Percentiles rank a stretch among this genome's conserved stretches.
Evolutionary conservation across 148 eudicot species (phyloP).

Genomic region (Chenopodium album): DNA sequence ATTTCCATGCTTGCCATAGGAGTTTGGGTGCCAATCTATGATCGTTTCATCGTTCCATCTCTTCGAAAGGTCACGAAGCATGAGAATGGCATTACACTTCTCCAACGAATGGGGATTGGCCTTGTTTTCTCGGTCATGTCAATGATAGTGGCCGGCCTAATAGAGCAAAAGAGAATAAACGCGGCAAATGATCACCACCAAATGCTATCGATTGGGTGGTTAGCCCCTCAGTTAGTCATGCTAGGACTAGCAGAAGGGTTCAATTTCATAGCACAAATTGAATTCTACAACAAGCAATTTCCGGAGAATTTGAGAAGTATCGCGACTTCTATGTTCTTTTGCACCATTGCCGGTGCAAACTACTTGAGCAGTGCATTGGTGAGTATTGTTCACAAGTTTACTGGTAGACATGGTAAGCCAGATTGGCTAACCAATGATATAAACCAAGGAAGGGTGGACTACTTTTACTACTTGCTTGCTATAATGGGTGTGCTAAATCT

Average conservation of each 20-base stretch:
- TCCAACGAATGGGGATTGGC: conserved; percentile 76
- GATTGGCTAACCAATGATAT: conserved; percentile 66
- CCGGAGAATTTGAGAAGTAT: conserved; percentile 70
- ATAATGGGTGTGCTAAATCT: conserved; percentile 53
- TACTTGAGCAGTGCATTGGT: conserved; percentile 59
- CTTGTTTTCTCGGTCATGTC: conserved; percentile 43
- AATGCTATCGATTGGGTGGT: conserved; percentile 47
- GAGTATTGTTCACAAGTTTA: conserved; percentile 42
- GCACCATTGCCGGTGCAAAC: conserved; percentile 51
- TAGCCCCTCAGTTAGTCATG: conserved; percentile 59
- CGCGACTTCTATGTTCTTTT: conserved; percentile 60
- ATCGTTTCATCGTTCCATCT: conserved; percentile 50
- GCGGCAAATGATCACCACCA: conserved; percentile 31
- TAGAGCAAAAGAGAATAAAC: conserved; percentile 54
- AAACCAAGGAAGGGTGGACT: conserved; percentile 58
- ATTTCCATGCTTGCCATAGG: conserved; percentile 59
- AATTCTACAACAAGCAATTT: conserved; percentile 76
- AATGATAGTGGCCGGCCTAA: conserved; percentile 62
- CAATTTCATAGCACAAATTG: conserved; percentile 68
- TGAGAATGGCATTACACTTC: conserved; percentile 61
- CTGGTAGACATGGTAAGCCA: conserved; percentile 42
- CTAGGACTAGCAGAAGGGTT: conserved; percentile 72
- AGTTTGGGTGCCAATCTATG: conserved; percentile 61
- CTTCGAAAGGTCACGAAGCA: conserved; percentile 47
- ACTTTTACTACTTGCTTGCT: conserved; percentile 61